Evolutionary conservation across 768 basidiomycete genomes (phyloP).

Genomic region (Sporobolomyces pararoseus): DNA sequence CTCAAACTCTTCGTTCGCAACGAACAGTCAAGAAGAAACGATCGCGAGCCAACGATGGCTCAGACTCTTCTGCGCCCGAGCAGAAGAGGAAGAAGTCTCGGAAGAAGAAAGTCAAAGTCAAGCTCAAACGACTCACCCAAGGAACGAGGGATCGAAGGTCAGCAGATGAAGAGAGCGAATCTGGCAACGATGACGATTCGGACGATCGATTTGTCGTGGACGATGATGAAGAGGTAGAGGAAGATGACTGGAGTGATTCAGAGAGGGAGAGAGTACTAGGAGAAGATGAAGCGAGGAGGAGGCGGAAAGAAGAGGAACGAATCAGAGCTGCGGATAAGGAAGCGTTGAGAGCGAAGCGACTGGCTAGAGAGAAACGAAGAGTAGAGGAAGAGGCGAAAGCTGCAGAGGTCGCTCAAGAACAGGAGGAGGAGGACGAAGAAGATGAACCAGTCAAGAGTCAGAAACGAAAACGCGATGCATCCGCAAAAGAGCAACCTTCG

Average conservation of each 20-base stretch:
- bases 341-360: background rate
- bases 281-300: background rate
- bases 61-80: background rate
- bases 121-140: constrained; percentile 8
- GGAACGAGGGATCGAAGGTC: constrained; percentile 4
- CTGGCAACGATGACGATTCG: background rate
- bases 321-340: background rate
- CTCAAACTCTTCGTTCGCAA: constrained; percentile 3
- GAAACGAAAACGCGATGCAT: background rate
- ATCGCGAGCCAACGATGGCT: no score
- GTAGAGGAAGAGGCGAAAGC: constrained; percentile 11
- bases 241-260: background rate
- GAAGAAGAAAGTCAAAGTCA: background rate
- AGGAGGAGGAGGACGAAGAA: background rate
- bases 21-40: background rate
- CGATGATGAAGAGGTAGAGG: constrained; percentile 11
- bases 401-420: background rate
- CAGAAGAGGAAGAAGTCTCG: background rate
- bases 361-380: constrained; percentile 6
- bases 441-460: background rate
- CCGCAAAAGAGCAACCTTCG: background rate
- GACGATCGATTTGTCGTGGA: constrained; percentile 14
- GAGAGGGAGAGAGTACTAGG: constrained; percentile 4
- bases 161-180: constrained; percentile 6
- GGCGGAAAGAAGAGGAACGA: constrained; percentile 1